Percentiles rank a stretch among this genome's conserved stretches.
phyloP scores from a whole-genome alignment of 169 alveolate species.

The Blepharisma undulans region DNA sequence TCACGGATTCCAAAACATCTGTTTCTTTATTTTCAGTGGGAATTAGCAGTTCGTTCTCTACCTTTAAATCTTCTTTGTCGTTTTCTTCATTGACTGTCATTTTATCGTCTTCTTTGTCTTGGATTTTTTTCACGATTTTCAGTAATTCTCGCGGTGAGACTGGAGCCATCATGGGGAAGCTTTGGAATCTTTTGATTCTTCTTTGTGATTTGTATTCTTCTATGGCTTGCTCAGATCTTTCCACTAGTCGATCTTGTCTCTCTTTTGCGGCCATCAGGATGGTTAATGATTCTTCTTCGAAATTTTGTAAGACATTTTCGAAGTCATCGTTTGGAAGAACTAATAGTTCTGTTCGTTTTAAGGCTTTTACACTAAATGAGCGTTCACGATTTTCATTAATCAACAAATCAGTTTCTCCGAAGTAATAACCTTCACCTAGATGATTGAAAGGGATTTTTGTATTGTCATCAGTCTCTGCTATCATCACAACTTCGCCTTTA shows the following conservation, averaged over 20 bases:
- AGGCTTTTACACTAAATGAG: not conserved
- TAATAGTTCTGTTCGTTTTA: not conserved
- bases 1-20: not conserved
- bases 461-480: not conserved
- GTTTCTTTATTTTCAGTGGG: not conserved
- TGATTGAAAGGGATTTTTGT: not conserved
- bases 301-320: not conserved
- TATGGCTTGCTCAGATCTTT: not conserved
- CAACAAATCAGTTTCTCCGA: slow-evolving; percentile 34
- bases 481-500: slow-evolving; percentile 22
- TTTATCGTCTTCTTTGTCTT: not conserved
- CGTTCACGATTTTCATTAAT: not conserved
- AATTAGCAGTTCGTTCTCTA: not conserved
- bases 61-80: not conserved
- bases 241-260: not conserved
- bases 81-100: not conserved
- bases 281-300: slow-evolving; percentile 4
- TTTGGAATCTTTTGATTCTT: not conserved
- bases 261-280: not conserved
- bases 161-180: not conserved
- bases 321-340: not conserved
- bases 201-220: not conserved
- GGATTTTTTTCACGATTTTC: not conserved
- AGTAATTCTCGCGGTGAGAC: not conserved
- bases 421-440: slow-evolving; percentile 24